Percentiles rank a stretch among this genome's conserved stretches.
These are phyloP conservation scores for Colletotrichum gloeosporioides DNA, from an alignment of 2,329 filamentous ascomycete species.

Conservation along the genomic window DNA sequence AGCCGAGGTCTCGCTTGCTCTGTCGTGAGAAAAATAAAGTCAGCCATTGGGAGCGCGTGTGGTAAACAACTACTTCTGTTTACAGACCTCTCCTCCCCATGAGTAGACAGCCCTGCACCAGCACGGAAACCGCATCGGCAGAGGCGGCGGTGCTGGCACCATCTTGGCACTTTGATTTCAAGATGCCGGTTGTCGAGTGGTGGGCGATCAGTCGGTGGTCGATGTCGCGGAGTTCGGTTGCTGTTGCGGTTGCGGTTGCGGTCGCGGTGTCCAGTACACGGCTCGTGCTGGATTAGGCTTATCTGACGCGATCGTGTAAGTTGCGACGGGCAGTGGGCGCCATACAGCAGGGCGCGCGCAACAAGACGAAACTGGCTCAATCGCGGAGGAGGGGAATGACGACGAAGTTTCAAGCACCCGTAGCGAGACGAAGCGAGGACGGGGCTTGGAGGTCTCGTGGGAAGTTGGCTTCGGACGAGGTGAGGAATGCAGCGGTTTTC, in stretches of 20 bases:
- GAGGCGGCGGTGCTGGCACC: conserved; percentile 60
- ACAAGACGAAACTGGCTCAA: background rate
- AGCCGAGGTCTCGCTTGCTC: conserved; percentile 93
- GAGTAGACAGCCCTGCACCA: conserved; percentile 93
- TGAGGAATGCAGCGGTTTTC: conserved; percentile 14
- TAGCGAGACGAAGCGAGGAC: conserved; percentile 2
- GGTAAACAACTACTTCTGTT: background rate
- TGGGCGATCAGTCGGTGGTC: background rate
- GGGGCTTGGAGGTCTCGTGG: background rate
- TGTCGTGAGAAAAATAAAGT: conserved; percentile 35
- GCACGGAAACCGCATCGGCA: conserved; percentile 84
- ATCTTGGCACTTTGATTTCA: conserved; percentile 39
- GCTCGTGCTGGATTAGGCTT: conserved; percentile 6
- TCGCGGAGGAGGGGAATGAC: background rate
- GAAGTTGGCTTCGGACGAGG: background rate
- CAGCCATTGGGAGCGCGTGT: conserved; percentile 16
- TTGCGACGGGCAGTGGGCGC: background rate
- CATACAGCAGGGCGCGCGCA: conserved; percentile 2
- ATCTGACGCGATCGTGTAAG: conserved; percentile 5
- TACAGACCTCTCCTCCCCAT: conserved; percentile 81
- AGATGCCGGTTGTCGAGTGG: background rate
- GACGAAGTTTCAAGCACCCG: background rate
- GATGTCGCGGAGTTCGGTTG: background rate
- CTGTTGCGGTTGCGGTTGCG: background rate
- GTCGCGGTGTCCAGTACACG: background rate